Conservation (phyloP, 495 filamentous ascomycete species). For the Aspergillus campestris region DNA sequence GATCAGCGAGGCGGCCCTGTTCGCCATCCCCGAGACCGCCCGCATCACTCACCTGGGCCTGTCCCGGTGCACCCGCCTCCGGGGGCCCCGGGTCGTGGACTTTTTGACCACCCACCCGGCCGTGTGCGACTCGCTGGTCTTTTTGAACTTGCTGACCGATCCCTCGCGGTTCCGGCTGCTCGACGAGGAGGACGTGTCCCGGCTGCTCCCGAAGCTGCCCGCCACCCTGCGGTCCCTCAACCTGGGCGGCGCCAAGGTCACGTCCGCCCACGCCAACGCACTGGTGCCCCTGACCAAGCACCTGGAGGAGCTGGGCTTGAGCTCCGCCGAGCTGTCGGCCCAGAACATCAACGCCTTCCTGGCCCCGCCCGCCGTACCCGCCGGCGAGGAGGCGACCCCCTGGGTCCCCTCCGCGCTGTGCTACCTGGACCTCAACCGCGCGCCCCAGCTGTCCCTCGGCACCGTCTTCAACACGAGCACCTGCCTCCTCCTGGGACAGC, state of each 20-base stretch:
- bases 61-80: constrained; percentile 63
- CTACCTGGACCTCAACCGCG: constrained; percentile 67
- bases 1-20: constrained; percentile 64
- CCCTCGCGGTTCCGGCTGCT: constrained; percentile 66
- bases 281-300: constrained; percentile 68
- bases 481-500: constrained; percentile 52
- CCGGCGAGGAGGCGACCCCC: constrained; percentile 21
- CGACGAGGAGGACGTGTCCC: constrained; percentile 53
- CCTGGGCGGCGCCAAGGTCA: constrained; percentile 67
- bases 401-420: constrained; percentile 60
- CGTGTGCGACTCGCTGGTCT: constrained; percentile 54
- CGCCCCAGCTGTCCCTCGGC: constrained; percentile 46
- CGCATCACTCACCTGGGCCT: constrained; percentile 73
- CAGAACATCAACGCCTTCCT: constrained; percentile 53
- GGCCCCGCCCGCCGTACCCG: constrained; percentile 17
- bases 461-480: constrained; percentile 50
- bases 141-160: constrained; percentile 68
- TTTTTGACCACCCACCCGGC: constrained; percentile 70
- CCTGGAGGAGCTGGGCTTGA: constrained; percentile 70
- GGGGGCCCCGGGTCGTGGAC: constrained; percentile 57
- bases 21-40: constrained; percentile 63
- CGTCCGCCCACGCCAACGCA: constrained; percentile 51
- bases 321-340: constrained; percentile 55
- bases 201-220: constrained; percentile 61
- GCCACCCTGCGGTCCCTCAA: constrained; percentile 64